Conservation (phyloP, 306 rosid species). For the Ormosia emarginata region DNA sequence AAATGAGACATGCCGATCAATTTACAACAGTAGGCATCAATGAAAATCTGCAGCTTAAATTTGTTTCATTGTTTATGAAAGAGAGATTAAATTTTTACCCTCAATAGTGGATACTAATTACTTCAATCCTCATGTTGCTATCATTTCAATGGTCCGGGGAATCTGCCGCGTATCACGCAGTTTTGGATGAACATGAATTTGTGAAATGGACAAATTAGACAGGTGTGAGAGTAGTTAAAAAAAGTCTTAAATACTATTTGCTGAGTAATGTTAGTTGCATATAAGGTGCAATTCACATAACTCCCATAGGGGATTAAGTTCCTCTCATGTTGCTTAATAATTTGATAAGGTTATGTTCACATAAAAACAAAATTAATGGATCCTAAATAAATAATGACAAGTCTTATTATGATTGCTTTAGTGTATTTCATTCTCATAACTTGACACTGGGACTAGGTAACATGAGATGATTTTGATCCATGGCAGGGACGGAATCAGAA, state of each 20-base stretch:
- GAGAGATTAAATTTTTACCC: neutral
- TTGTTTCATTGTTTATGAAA: neutral
- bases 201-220: constrained; percentile 35
- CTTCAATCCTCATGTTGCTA: constrained; percentile 13
- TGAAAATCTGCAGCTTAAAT: neutral
- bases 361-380: no score
- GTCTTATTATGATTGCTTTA: no score
- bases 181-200: constrained; percentile 31
- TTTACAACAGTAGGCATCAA: neutral
- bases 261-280: neutral
- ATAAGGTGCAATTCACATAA: no score
- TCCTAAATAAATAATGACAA: no score
- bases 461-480: no score
- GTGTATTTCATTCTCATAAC: no score
- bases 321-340: no score
- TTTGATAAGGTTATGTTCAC: no score
- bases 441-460: no score
- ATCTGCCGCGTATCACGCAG: constrained; percentile 8
- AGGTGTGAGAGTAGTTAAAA: constrained; percentile 17
- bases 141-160: constrained; percentile 4
- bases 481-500: no score
- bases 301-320: no score
- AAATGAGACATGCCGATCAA: neutral
- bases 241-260: constrained; percentile 16
- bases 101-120: neutral